Evolutionary conservation across 208 protist genomes (phyloP), one percentile per base, ranked within the genome.

Genomic region (Novymonas esmeraldas): DNA sequence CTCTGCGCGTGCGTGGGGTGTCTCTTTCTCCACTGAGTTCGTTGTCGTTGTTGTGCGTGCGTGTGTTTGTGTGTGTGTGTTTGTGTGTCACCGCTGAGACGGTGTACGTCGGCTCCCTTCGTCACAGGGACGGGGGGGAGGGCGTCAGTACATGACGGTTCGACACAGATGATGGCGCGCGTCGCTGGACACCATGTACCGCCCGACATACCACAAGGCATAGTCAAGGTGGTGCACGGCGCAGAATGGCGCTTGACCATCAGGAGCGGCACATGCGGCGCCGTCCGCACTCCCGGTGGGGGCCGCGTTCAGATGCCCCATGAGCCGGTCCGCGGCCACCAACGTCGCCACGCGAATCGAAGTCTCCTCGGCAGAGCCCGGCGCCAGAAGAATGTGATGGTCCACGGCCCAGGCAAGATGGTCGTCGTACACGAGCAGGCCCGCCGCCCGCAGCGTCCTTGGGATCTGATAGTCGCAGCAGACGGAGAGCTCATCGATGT

Each of bases 401-500:
- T 92, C 83, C 24, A 95, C 79, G 38, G 76, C 16, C 3, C 39
- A 13, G 9, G 75, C 57, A 7, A 95, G 76, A 34, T 76, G 24
- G 0, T 54, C 56, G 55, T 81, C 69, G 74, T 95, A 95, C 41
- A 78, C 34, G 10, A 95, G 50, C 13, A 93, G 54, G 0, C 85
- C 90, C 20, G 81, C 78, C 13, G 73, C 75, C 0, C 86, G 87
- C 56, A 95, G 73, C 6, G 84, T 75, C 59, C 86, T 93, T 41
- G 90, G 90, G 29, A 95, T 89, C 65, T 95, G 90, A 58, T 95
- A 95, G 61, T 95, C 90, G 46, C 85, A 93, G 82, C 90, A 95
- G 44, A 95, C 71, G 34, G 81, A 85, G 1, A 95, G 73, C 45
- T 76, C 50, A 13, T 74, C 50, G 28, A 36, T 34, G 51, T 95